Base-by-base conservation (phyloP, 2,329 filamentous ascomycete genomes). In the Dothideomycetes sp. region DNA sequence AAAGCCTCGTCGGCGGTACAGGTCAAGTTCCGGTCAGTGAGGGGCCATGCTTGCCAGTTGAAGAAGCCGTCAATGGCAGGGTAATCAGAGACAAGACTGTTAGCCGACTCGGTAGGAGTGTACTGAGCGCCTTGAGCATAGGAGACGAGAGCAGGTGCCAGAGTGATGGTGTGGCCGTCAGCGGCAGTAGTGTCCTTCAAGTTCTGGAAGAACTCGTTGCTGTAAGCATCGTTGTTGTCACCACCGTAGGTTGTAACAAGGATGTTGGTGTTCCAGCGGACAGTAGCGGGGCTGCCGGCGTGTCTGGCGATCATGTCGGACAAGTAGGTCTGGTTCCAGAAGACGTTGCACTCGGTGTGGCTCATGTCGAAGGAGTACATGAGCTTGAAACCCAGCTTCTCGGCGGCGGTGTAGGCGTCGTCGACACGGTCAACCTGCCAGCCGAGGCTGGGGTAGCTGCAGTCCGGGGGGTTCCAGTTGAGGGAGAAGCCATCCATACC, bases 301-400 rank as follows among this genome's bases (percentile, higher is more conserved):
- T 59, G 51, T 38, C 54, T 56, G 15, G 48, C 47, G 42, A 63
- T 51, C 38, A 56, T 53, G 17, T 52, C 48, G 23, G 54, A 45
- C 56, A 61, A 61, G 49, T 53, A 60, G 11, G 54, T 56, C 46
- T 51, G 49, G 52, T 61, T 62, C 59, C 60, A 63, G 51, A 54
- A 60, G 29, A 46, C 38, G 44, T 55, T 49, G 51, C 58, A 62
- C 12, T 48, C 41, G 34, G 49, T 50, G 45, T 55, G 59, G 49
- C 53, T 59, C 59, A 62, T 62, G 49, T 63, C 60, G 49, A 63
- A 63, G 15, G 59, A 61, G 45, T 56, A 53, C 46, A 59, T 54
- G 46, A 63, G 51, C 47, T 55, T 54, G 53, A 63, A 63, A 45
- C 53, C 52, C 37, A 53, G 46, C 23, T 49, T 31, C 44, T 54